Base-by-base conservation (phyloP, 2,329 filamentous ascomycete species). In the Hypoxylon sp. region DNA sequence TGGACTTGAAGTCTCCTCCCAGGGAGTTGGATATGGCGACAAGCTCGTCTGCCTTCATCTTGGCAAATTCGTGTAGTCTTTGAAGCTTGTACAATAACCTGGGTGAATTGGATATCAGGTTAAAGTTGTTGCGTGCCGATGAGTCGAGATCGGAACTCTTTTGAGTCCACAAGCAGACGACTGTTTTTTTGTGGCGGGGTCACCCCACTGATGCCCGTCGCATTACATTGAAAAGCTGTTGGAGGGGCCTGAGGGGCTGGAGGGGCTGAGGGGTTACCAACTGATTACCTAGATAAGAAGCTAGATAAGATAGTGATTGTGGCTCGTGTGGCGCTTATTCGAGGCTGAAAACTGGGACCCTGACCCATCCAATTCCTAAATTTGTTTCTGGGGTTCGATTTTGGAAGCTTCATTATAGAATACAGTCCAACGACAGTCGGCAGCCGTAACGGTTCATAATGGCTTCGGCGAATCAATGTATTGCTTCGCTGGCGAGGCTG, bases 1-100 rank as follows among this genome's bases (percentile, higher is more conserved):
- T 89, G 64, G 90, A 84, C 82, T 96, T 97, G 83, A 97, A 96
- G 80, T 97, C 93, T 41, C 84, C 85, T 65, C 82, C 80, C 66
- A 89, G 81, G 73, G 82, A 82, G 74, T 80, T 80, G 66, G 84
- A 81, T 53, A 89, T 79, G 61, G 83, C 79, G 67, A 83, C 80
- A 71, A 89, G 81, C 78, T 88, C 86, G 74, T 86, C 84, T 71
- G 80, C 77, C 81, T 88, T 88, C 87, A 89, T 89, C 60, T 73
- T 84, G 71, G 11, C 3, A 11, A 46, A 48, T 13, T 48, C 17
- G 11, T 52, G 10, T 14, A 6, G 19, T 38, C 41, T 5, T 61
- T 11, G 43, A 45, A 48, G 23, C 43, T n/a, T 38, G n/a, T 28
- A 32, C 6, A n/a, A n/a, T 38, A 21, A 17, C 21, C 9, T 38